Evolutionary conservation across 1,284 basidiomycete species (phyloP).

Genomic region (Inonotus obliquus): DNA sequence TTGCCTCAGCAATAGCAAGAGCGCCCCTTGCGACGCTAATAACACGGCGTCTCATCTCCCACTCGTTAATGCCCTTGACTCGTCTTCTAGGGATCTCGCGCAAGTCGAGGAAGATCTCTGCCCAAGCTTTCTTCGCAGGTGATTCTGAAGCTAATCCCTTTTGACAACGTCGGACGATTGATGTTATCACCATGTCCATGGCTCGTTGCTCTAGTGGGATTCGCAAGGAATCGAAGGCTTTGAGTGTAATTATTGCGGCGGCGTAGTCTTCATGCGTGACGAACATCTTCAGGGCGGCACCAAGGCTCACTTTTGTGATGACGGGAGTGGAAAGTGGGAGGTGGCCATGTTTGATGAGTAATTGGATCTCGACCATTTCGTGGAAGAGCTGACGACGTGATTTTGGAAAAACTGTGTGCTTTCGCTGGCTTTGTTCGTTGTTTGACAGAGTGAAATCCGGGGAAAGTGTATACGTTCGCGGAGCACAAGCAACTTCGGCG

Average conservation of each 20-base stretch:
- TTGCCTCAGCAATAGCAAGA: not conserved
- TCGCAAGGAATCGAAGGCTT: not conserved
- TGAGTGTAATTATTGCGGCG: conserved; percentile 7
- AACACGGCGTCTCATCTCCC: conserved; percentile 1
- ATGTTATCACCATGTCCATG: not conserved
- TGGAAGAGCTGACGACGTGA: conserved; percentile 12
- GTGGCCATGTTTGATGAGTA: not conserved
- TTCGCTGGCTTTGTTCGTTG: not conserved
- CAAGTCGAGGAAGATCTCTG: conserved; percentile 9
- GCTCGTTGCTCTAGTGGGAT: not conserved
- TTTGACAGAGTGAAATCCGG: not conserved
- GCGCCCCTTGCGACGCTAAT: not conserved
- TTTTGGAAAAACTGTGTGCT: not conserved
- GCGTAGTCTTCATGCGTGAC: conserved; percentile 11
- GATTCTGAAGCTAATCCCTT: not conserved
- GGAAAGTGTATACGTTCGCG: no score
- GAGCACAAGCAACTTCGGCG: not conserved
- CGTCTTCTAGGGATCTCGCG: not conserved
- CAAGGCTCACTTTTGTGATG: conserved; percentile 5
- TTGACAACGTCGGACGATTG: conserved; percentile 3
- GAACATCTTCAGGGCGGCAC: conserved; percentile 10
- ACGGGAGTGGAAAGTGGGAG: not conserved
- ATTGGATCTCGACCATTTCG: conserved; percentile 12
- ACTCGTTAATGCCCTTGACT: not conserved
- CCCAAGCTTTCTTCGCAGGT: not conserved